Conservation (phyloP, 2,329 filamentous ascomycete species). For the Cordyceps farinosa region DNA sequence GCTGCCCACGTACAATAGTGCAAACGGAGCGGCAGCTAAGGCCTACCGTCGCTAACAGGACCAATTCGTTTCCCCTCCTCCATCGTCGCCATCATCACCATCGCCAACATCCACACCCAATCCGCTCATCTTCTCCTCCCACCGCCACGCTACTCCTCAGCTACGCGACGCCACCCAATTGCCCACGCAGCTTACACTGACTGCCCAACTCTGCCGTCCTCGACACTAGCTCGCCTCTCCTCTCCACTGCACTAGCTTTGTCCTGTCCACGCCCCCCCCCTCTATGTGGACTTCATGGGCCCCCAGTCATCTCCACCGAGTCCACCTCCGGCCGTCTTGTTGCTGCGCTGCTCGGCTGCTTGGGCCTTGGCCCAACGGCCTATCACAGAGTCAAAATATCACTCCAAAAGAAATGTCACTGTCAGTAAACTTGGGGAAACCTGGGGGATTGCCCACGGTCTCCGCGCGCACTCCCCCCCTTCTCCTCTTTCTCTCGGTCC, state of each 20-base stretch:
- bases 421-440: constrained; percentile 15
- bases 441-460: constrained; percentile 13
- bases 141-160: constrained; percentile 3
- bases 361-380: not conserved
- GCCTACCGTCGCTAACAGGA: not conserved
- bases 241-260: not conserved
- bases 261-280: not conserved
- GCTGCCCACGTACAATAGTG: not conserved
- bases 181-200: not conserved
- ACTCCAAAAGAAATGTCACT: not conserved
- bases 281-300: not conserved
- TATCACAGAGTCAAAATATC: constrained; percentile 3
- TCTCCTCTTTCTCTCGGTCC: not conserved
- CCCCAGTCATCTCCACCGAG: not conserved
- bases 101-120: not conserved
- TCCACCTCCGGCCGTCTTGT: not conserved
- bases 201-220: not conserved
- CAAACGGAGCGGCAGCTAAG: not conserved
- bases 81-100: not conserved
- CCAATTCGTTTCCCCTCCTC: not conserved
- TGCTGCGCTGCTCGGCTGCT: constrained; percentile 7
- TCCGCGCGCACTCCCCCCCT: constrained; percentile 2
- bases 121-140: not conserved
- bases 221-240: not conserved
- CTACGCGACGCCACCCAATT: constrained; percentile 7